phyloP scores from a whole-genome alignment of 2,329 filamentous ascomycete species.

The Xylaria polymorpha region DNA sequence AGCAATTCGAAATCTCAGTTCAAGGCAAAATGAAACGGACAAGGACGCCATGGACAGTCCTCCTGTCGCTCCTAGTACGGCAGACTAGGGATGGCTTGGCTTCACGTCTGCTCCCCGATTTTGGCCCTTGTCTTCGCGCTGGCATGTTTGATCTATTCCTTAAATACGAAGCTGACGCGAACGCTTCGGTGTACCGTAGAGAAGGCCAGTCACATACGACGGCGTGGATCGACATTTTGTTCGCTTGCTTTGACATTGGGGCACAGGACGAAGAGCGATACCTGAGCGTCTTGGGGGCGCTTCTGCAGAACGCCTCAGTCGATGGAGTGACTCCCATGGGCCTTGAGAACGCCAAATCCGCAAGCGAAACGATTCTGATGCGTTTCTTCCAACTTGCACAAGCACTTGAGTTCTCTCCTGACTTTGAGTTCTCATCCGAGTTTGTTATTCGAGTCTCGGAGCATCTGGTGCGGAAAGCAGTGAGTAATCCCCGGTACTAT shows the following conservation, averaged over 20 bases:
- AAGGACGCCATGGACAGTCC: slow-evolving; percentile 25
- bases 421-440: slow-evolving; percentile 17
- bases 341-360: slow-evolving; percentile 6
- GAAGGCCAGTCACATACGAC: slow-evolving; percentile 28
- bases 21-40: not conserved
- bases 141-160: slow-evolving; percentile 28
- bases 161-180: slow-evolving; percentile 19
- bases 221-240: slow-evolving; percentile 31
- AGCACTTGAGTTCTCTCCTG: slow-evolving; percentile 15
- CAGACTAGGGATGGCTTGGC: slow-evolving; percentile 30
- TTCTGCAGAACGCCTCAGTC: slow-evolving; percentile 21
- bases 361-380: slow-evolving; percentile 24
- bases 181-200: slow-evolving; percentile 24
- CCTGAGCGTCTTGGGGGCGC: slow-evolving; percentile 17
- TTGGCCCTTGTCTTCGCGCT: slow-evolving; percentile 19
- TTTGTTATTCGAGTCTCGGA: slow-evolving; percentile 24
- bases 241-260: slow-evolving; percentile 27
- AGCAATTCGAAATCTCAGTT: slow-evolving; percentile 7
- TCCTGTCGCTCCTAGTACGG: slow-evolving; percentile 22
- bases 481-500: no score
- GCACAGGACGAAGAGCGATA: slow-evolving; percentile 22
- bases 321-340: slow-evolving; percentile 21
- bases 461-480: slow-evolving; percentile 22
- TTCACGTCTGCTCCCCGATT: slow-evolving; percentile 29
- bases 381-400: slow-evolving; percentile 29